phyloP scores from a whole-genome alignment of 352 stramenopile species.

The Globisporangium paddicum region DNA sequence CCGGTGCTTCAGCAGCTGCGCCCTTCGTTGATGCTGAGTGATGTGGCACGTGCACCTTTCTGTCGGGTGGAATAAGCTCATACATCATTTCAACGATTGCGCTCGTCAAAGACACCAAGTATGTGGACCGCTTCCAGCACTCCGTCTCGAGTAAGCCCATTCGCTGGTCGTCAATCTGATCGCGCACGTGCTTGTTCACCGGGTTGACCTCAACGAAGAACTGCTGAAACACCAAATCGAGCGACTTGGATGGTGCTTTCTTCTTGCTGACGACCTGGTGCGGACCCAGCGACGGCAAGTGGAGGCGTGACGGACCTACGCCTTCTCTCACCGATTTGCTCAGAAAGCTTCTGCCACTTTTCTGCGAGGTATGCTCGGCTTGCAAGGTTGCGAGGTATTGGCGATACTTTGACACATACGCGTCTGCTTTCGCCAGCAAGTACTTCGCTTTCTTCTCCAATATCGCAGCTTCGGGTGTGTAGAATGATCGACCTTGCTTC shows the following conservation, averaged over 20 bases:
- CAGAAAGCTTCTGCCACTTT: not conserved
- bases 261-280: slow-evolving; percentile 10
- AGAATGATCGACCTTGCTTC: slow-evolving; percentile 11
- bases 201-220: slow-evolving; percentile 57
- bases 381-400: slow-evolving; percentile 5
- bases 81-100: slow-evolving; percentile 29
- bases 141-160: slow-evolving; percentile 41
- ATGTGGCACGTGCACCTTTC: not conserved
- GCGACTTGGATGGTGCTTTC: slow-evolving; percentile 16
- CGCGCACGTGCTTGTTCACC: slow-evolving; percentile 42
- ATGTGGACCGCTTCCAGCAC: slow-evolving; percentile 46
- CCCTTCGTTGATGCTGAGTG: not conserved
- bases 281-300: not conserved
- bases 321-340: not conserved
- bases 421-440: slow-evolving; percentile 40
- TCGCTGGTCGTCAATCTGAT: slow-evolving; percentile 32
- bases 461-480: slow-evolving; percentile 35
- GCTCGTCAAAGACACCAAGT: slow-evolving; percentile 29
- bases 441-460: slow-evolving; percentile 67
- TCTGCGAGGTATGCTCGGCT: not conserved
- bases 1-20: too few species aligned
- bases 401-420: slow-evolving; percentile 26
- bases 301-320: not conserved
- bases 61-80: slow-evolving; percentile 17
- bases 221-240: slow-evolving; percentile 28